A percentile compares a stretch with the other conserved stretches of the same genome.
Conservation (phyloP, 768 basidiomycete genomes). For the Pleurotus djamor region DNA sequence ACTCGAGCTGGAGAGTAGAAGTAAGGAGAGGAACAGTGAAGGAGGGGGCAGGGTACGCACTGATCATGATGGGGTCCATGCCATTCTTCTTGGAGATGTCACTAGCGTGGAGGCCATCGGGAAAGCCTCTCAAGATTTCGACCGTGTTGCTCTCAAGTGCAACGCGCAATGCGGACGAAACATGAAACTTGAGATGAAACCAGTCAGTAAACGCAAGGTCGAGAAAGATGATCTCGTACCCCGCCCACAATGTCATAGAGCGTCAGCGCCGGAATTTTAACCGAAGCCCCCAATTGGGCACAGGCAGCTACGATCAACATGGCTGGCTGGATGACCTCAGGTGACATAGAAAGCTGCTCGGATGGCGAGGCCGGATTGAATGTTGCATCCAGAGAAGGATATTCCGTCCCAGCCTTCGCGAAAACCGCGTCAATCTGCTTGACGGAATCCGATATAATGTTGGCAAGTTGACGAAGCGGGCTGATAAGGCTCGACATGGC, state of each 20-base stretch:
- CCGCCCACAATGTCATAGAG: conserved; percentile 5
- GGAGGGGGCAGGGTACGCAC: conserved; percentile 13
- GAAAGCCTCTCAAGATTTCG: background rate
- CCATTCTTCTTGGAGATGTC: conserved; percentile 26
- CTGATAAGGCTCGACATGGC: background rate
- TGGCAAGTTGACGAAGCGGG: conserved; percentile 13
- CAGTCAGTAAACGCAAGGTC: background rate
- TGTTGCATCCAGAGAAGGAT: conserved; percentile 22
- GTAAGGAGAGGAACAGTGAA: background rate
- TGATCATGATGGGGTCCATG: conserved; percentile 25
- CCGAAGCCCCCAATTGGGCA: conserved; percentile 17
- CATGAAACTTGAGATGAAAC: conserved; percentile 10
- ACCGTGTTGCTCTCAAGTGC: background rate
- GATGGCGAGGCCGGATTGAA: conserved; percentile 16
- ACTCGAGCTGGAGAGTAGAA: conserved; percentile 20
- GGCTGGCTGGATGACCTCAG: conserved; percentile 11
- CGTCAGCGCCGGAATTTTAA: conserved; percentile 7
- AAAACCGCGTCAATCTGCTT: conserved; percentile 18
- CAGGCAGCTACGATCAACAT: conserved; percentile 20
- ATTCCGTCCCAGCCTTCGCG: conserved; percentile 14
- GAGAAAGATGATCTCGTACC: background rate
- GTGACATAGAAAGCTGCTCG: conserved; percentile 13
- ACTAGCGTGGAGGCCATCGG: conserved; percentile 28
- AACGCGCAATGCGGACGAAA: conserved; percentile 8
- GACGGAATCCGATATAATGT: conserved; percentile 18